phyloP scores from a whole-genome alignment of 306 rosid species.

The Hippophae gyantsensis region DNA sequence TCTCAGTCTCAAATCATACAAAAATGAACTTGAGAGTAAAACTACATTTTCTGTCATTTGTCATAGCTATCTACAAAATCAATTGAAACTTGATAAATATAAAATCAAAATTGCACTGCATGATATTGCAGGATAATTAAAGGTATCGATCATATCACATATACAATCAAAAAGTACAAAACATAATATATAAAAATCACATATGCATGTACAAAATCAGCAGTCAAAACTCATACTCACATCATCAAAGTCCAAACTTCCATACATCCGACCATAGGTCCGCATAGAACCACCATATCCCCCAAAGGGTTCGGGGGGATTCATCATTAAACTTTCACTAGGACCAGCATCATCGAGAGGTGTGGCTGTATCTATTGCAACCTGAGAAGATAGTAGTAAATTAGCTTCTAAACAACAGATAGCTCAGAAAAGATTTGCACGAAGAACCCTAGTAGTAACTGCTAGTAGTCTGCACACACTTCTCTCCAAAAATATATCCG shows the following conservation, averaged over 20 bases:
- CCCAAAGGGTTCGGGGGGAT: conserved; percentile 47
- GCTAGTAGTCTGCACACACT: neutral
- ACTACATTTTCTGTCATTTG: too few relatives aligned
- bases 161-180: neutral
- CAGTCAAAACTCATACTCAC: conserved; percentile 39
- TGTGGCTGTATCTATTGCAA: conserved; percentile 74
- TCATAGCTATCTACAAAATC: too few relatives aligned
- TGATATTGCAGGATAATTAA: too few relatives aligned
- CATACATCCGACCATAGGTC: conserved; percentile 87
- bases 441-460: neutral
- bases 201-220: too few relatives aligned
- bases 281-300: conserved; percentile 84
- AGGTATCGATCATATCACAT: too few relatives aligned
- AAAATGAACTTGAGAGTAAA: too few relatives aligned
- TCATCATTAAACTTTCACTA: conserved; percentile 57
- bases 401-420: neutral
- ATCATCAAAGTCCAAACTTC: conserved; percentile 77
- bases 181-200: neutral
- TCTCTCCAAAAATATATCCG: too few relatives aligned
- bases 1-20: too few relatives aligned
- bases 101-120: too few relatives aligned
- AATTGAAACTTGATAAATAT: too few relatives aligned
- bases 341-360: conserved; percentile 85
- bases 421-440: neutral
- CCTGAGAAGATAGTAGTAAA: conserved; percentile 13